These are phyloP conservation scores for Cladophialophora yegresii DNA, from an alignment of 2,329 filamentous ascomycete genomes.

Conservation along the genomic window DNA sequence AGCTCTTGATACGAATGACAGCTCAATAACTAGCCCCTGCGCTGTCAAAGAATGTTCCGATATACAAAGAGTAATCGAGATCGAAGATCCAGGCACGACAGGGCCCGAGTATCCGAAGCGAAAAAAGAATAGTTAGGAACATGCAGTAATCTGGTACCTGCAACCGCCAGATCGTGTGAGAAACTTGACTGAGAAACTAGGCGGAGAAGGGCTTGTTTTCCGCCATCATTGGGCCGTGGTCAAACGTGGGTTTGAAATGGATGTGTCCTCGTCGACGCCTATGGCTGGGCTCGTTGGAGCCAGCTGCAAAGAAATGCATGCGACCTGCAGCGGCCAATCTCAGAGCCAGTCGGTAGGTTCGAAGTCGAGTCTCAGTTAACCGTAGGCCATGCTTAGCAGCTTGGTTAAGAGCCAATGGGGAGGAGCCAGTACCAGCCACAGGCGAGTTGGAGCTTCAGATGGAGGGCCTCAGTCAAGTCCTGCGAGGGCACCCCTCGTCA, in stretches of 20 bases:
- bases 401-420: conserved; percentile 15
- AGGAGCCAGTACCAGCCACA: conserved; percentile 21
- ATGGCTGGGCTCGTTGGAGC: conserved; percentile 22
- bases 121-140: not conserved
- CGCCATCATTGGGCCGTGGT: conserved; percentile 21
- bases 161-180: conserved; percentile 27
- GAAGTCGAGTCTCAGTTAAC: conserved; percentile 15
- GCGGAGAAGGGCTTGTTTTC: conserved; percentile 11
- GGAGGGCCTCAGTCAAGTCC: conserved; percentile 7
- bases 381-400: conserved; percentile 10
- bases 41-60: conserved; percentile 9
- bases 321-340: conserved; percentile 31
- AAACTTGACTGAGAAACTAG: conserved; percentile 15
- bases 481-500: conserved; percentile 17
- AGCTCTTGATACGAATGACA: conserved; percentile 6
- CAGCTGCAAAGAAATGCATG: conserved; percentile 25
- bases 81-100: conserved; percentile 1
- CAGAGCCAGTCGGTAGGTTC: conserved; percentile 27
- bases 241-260: conserved; percentile 30
- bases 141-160: conserved; percentile 12
- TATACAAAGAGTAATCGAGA: not conserved
- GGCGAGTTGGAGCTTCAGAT: conserved; percentile 16
- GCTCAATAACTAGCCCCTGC: conserved; percentile 5
- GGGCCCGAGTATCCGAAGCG: conserved; percentile 11
- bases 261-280: conserved; percentile 15